Evolutionary conservation across 805 yeast genomes (phyloP), one percentile per base, ranked within the genome.

Genomic region (Jamesozyma spencerorum): DNA sequence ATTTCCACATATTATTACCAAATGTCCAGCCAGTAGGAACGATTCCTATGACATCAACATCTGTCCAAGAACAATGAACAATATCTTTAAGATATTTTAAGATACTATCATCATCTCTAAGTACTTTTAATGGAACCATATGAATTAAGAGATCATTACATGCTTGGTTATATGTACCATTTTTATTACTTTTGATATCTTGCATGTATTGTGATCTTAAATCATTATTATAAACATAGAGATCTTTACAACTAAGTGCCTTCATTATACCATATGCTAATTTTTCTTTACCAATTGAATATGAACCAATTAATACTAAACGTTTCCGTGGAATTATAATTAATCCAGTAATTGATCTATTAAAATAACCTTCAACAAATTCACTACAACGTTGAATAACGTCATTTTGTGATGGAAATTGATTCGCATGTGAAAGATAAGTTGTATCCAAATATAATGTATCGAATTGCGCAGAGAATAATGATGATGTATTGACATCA

Each of bases 11-110:
- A 41, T 47, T 58, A 22, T 22, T 22, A 13, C 66, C 53, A 57
- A 74, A 81, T 1, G 86, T 70, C 97, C 97, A 92, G 0, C 97
- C 97, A 0, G 97, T 87, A 0, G 97, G 97, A 38, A 76, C 68
- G 28, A 84, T 66, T 0, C 85, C 95, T n/a, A 83, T 68, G 32
- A 85, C 70, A 36, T 55, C 54, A 5, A 51, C 50, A 24, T 47
- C 44, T 4, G 46, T 18, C 41, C 52, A 50, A 2, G 26, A 44
- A 38, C 30, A 30, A 3, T 31, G 26, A 4, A 39, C 39, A 19
- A 38, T 34, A 2, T 43, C 39, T 24, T 45, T 46, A 40, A 56
- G 43, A 38, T 60, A 58, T 18, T 38, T 28, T 44, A 52, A 63
- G 65, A 49, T 45, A 41, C 47, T 46, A 39, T 61, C 43, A 36